Percentiles rank a stretch among this genome's conserved stretches.
Evolutionary conservation across 2,329 filamentous ascomycete species (phyloP).

Genomic region (Colletotrichum sp.): DNA sequence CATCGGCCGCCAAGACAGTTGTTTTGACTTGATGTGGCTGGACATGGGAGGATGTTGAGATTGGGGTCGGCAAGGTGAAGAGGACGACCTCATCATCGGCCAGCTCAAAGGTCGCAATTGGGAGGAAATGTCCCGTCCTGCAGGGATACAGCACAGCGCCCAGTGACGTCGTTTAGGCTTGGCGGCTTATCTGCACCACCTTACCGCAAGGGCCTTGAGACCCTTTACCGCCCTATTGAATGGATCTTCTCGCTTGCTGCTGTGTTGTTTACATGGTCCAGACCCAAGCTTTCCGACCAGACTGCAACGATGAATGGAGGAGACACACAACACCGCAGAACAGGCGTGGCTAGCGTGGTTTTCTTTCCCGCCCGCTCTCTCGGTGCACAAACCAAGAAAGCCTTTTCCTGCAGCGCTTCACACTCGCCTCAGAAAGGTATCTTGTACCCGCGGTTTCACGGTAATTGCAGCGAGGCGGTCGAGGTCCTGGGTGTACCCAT

Average conservation of each 20-base stretch:
- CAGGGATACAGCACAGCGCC: background rate
- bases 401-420: background rate
- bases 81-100: background rate
- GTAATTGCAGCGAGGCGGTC: background rate
- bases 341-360: background rate
- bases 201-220: background rate
- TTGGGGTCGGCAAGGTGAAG: background rate
- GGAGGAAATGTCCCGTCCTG: background rate
- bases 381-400: background rate
- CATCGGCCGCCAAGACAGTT: background rate
- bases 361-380: background rate
- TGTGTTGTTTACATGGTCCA: background rate
- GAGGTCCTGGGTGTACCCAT: slow-evolving; percentile 2
- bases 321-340: background rate
- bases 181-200: background rate
- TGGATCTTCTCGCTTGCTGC: background rate
- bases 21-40: background rate
- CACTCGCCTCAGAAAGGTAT: slow-evolving; percentile 1
- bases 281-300: background rate
- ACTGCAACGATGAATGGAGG: background rate
- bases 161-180: background rate
- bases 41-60: background rate
- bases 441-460: slow-evolving; percentile 1
- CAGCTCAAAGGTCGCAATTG: background rate
- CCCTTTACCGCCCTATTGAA: background rate